Evolutionary conservation across 768 basidiomycete genomes (phyloP).

Genomic region (Omphalotus guepiniiformis): DNA sequence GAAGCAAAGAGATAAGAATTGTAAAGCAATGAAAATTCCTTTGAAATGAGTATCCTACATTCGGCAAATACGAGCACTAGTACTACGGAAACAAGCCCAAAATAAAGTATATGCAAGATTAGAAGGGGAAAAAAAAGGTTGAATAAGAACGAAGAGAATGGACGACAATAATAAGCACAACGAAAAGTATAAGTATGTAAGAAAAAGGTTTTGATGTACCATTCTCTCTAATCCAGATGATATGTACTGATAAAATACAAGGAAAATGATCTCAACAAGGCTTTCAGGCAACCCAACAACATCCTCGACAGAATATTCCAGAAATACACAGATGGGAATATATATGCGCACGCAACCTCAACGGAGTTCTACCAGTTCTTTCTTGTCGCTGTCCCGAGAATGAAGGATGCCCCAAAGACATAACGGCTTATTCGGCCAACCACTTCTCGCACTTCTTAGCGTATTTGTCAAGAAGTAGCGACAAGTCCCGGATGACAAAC

Average conservation of each 20-base stretch:
- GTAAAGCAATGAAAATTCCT: no score
- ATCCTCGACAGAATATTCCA: neutral
- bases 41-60: no score
- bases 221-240: constrained; percentile 9
- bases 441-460: constrained; percentile 92
- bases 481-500: constrained; percentile 86
- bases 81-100: no score
- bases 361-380: no score
- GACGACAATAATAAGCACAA: neutral
- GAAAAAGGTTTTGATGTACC: neutral
- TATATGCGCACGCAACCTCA: neutral
- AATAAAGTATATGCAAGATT: no score
- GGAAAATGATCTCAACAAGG: constrained; percentile 4
- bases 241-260: constrained; percentile 10
- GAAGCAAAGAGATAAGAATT: no score
- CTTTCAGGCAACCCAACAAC: neutral
- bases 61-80: no score
- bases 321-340: constrained; percentile 2
- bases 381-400: no score
- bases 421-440: constrained; percentile 65
- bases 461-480: constrained; percentile 86
- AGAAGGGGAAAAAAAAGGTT: neutral
- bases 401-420: neutral
- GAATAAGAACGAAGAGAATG: neutral
- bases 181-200: neutral